Conservation (phyloP, 139 green algal species). For the Tetraselmis striata region DNA sequence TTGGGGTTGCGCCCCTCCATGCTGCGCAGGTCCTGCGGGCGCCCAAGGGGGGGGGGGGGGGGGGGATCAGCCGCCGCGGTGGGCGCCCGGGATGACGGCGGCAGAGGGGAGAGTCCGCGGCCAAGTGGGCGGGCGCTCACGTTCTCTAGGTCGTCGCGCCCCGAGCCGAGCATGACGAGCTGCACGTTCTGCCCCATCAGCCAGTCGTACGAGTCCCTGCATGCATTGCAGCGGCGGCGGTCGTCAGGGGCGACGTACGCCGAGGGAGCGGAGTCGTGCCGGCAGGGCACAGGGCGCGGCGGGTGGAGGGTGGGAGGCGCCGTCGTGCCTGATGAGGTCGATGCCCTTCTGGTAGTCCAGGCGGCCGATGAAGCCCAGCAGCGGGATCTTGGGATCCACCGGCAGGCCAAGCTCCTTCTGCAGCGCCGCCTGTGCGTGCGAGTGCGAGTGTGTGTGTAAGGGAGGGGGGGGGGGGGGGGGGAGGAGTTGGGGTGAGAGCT, state of each 20-base stretch:
- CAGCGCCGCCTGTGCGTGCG: constrained; percentile 22
- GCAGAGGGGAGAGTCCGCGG: too few species aligned
- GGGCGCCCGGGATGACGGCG: too few species aligned
- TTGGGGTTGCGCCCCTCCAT: constrained; percentile 9
- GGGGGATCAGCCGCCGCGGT: neutral
- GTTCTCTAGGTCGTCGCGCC: constrained; percentile 81
- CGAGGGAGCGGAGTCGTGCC: too few species aligned
- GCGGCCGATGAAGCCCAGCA: constrained; percentile 51
- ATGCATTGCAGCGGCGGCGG: too few species aligned
- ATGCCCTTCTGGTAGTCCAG: constrained; percentile 91
- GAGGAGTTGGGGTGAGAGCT: neutral
- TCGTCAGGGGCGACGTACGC: too few species aligned
- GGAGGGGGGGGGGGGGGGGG: too few species aligned
- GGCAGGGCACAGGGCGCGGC: too few species aligned
- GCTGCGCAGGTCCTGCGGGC: neutral
- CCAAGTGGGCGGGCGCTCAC: constrained; percentile 2
- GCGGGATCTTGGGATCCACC: constrained; percentile 60
- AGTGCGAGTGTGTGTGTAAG: neutral
- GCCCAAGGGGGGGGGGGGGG: constrained; percentile 1
- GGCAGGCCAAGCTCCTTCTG: constrained; percentile 85
- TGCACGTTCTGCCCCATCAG: constrained; percentile 75
- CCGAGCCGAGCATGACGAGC: constrained; percentile 90
- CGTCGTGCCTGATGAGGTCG: constrained; percentile 78
- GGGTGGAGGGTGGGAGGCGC: too few species aligned
- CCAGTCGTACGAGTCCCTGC: constrained; percentile 63